Conservation (phyloP, 306 rosid genomes). For the Vigna angularis region DNA sequence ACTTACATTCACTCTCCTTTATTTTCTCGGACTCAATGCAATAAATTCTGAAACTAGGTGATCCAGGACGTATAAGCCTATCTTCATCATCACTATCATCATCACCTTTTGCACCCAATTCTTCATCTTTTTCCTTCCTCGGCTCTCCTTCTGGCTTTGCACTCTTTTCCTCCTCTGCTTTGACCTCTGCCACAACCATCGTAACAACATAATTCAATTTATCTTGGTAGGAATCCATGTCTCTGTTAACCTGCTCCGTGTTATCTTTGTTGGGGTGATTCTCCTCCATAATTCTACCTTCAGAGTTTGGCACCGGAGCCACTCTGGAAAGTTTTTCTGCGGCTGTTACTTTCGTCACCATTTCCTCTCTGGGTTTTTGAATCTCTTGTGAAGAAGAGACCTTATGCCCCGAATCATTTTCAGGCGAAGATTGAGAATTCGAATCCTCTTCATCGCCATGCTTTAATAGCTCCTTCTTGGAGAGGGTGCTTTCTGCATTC, state of each 20-base stretch:
- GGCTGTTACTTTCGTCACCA: neutral
- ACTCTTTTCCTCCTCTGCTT: neutral
- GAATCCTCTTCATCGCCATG: conserved; percentile 38
- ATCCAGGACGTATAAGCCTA: conserved; percentile 51
- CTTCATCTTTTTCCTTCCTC: conserved; percentile 12
- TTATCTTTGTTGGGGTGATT: neutral
- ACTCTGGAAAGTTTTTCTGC: conserved; percentile 34
- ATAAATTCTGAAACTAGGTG: conserved; percentile 89
- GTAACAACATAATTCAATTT: conserved; percentile 5
- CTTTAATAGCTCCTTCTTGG: conserved; percentile 61
- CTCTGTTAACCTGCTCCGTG: neutral
- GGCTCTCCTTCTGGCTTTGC: neutral
- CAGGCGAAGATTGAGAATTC: conserved; percentile 30
- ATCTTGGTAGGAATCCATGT: neutral
- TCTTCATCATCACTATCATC: conserved; percentile 19
- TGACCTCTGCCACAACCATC: conserved; percentile 7
- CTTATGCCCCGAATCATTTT: conserved; percentile 17
- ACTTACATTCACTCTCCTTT: conserved; percentile 45
- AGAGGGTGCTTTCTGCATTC: conserved; percentile 34
- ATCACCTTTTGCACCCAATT: conserved; percentile 19
- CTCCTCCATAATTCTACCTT: neutral
- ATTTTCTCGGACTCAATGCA: conserved; percentile 46
- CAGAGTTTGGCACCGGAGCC: conserved; percentile 40
- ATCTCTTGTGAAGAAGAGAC: conserved; percentile 2
- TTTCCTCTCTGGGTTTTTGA: conserved; percentile 30